Base-by-base conservation (phyloP, 2,329 filamentous ascomycete species). In the Nemania sp. region DNA sequence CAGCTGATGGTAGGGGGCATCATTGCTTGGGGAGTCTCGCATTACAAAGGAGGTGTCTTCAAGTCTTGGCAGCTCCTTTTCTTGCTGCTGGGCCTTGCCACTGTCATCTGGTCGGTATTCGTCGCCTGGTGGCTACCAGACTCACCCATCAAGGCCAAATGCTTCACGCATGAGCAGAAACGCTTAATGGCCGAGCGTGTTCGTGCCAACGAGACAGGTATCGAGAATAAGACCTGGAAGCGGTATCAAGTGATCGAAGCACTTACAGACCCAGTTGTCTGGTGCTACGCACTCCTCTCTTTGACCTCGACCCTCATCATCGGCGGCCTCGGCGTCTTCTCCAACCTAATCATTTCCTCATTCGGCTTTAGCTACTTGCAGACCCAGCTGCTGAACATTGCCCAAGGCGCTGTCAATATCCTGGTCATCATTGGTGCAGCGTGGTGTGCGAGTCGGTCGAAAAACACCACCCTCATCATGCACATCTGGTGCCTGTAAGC, bases 131-230 rank as follows among this genome's bases (percentile, higher is more conserved):
- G 74, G 72, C 79, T 88, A 24, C 84, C 84, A 0, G 84, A 87
- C 68, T 82, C 80, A 56, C 85, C 86, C 0, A 80, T 82, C 63
- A 84, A 83, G 63, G 84, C 85, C 1, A 80, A 79, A 18, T 88
- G 87, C 71, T 77, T 84, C 45, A 79, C 73, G 35, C 77, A 81
- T 15, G 79, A 81, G 24, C 77, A 82, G 24, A 81, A 80, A 55
- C 72, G 72, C 7, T 66, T 80, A 20, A 73, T 78, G 70, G 73
- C 80, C 7, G 77, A 80, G 67, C 75, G 80, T 13, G 76, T 82
- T 1, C 73, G 80, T 20, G 74, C 70, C 6, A 80, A 80, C 62
- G 72, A 79, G 64, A 80, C 78, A 0, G 78, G 78, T 27, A 74
- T 79, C 64, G 70, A 78, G 68, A 79, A 78, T 68, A 78, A 71